Conservation (phyloP, 2,329 filamentous ascomycete genomes). For the Zymoseptoria crescenta region DNA sequence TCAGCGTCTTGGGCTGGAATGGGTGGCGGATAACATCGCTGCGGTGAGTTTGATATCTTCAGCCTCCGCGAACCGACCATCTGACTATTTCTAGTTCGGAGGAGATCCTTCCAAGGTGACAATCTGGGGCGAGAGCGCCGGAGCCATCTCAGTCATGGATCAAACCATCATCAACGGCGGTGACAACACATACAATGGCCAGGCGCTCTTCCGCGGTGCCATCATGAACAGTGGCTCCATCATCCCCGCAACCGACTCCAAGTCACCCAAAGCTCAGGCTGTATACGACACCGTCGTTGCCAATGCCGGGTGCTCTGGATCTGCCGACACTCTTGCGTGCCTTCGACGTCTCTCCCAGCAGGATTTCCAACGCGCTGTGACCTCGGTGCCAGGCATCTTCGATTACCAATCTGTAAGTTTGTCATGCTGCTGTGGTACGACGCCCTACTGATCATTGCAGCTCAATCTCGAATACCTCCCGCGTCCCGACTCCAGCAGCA, state of each 20-base stretch:
- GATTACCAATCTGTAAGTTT: slow-evolving; percentile 43
- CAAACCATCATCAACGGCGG: slow-evolving; percentile 68
- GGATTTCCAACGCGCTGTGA: slow-evolving; percentile 53
- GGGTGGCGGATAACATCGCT: slow-evolving; percentile 17
- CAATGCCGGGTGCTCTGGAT: slow-evolving; percentile 38
- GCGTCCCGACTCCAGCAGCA: slow-evolving; percentile 51
- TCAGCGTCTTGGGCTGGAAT: slow-evolving; percentile 24
- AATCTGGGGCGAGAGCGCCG: slow-evolving; percentile 20
- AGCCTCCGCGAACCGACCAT: slow-evolving; percentile 11
- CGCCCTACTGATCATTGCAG: slow-evolving; percentile 31
- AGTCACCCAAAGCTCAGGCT: slow-evolving; percentile 54
- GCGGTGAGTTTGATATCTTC: not conserved
- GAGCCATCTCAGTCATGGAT: slow-evolving; percentile 61
- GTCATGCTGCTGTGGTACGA: not conserved
- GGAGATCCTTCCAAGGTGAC: slow-evolving; percentile 22
- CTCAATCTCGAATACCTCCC: slow-evolving; percentile 65
- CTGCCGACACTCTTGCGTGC: slow-evolving; percentile 40
- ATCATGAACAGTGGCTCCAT: slow-evolving; percentile 70
- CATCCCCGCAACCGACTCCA: slow-evolving; percentile 51
- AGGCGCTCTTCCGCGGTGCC: slow-evolving; percentile 62
- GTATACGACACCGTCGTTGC: slow-evolving; percentile 42
- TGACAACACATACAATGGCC: slow-evolving; percentile 55
- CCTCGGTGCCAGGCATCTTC: slow-evolving; percentile 61
- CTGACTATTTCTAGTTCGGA: slow-evolving; percentile 10
- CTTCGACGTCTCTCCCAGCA: slow-evolving; percentile 41